phyloP scores from a whole-genome alignment of 805 yeast species.

The Candida germanica region DNA sequence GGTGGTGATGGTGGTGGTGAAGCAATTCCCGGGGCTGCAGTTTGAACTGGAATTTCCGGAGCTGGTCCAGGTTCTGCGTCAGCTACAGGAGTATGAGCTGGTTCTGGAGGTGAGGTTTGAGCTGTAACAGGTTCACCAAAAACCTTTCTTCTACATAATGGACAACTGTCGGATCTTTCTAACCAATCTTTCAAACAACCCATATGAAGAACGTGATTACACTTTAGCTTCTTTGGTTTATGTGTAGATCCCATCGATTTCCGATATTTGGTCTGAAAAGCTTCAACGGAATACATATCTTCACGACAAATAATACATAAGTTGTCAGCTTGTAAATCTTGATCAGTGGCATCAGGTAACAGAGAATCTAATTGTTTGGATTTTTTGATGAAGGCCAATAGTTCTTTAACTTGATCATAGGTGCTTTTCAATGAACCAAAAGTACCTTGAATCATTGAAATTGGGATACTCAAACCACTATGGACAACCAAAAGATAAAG shows the following conservation, averaged over 20 bases:
- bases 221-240: conserved; percentile 71
- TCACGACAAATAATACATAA: conserved; percentile 89
- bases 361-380: conserved; percentile 61
- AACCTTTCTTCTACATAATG: conserved; percentile 80
- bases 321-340: conserved; percentile 56
- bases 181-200: conserved; percentile 93
- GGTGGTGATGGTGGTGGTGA: conserved; percentile 3
- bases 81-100: neutral
- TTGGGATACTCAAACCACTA: conserved; percentile 30
- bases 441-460: conserved; percentile 43
- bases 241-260: conserved; percentile 31
- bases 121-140: conserved; percentile 16
- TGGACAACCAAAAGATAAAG: conserved; percentile 33
- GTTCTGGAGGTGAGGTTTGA: conserved; percentile 2
- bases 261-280: conserved; percentile 24
- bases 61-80: conserved; percentile 1
- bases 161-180: conserved; percentile 89
- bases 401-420: conserved; percentile 38
- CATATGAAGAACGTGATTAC: conserved; percentile 86
- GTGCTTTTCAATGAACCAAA: conserved; percentile 37
- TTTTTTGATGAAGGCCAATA: conserved; percentile 49
- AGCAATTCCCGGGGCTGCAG: neutral
- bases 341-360: conserved; percentile 59
- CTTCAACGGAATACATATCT: conserved; percentile 59
- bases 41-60: neutral